A percentile compares a stretch with the other conserved stretches of the same genome.
Evolutionary conservation across 352 stramenopile genomes (phyloP).

Genomic region (Globisporangium yorkense): DNA sequence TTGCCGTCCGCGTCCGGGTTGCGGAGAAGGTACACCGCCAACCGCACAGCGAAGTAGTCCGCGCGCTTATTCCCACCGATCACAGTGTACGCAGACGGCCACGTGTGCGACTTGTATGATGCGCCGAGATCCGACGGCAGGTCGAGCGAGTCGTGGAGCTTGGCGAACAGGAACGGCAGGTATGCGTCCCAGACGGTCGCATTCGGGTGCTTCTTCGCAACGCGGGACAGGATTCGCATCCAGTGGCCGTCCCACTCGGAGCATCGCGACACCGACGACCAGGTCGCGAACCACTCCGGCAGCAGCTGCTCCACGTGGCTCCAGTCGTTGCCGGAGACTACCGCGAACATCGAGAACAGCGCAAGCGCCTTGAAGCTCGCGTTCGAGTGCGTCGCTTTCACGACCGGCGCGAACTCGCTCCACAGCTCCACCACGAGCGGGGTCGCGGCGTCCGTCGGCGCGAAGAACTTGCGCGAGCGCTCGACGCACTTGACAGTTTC

Average conservation of each 20-base stretch:
- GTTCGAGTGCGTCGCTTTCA: slow-evolving; percentile 42
- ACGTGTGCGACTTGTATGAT: slow-evolving; percentile 57
- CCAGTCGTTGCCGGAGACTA: slow-evolving; percentile 12
- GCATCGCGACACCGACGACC: slow-evolving; percentile 44
- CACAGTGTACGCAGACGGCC: slow-evolving; percentile 37
- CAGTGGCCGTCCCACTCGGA: slow-evolving; percentile 66
- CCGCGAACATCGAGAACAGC: slow-evolving; percentile 54
- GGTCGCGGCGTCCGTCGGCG: slow-evolving; percentile 13
- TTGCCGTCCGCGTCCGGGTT: slow-evolving; percentile 13
- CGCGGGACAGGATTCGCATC: slow-evolving; percentile 66
- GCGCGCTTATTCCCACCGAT: slow-evolving; percentile 53
- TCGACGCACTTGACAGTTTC: slow-evolving; percentile 45
- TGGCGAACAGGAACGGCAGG: slow-evolving; percentile 58
- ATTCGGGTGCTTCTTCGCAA: slow-evolving; percentile 41
- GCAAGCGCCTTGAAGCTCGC: slow-evolving; percentile 54
- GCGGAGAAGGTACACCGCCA: slow-evolving; percentile 48
- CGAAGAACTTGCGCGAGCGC: slow-evolving; percentile 44
- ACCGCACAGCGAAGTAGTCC: slow-evolving; percentile 43
- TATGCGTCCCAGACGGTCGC: slow-evolving; percentile 23
- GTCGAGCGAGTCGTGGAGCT: slow-evolving; percentile 52
- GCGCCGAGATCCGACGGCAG: slow-evolving; percentile 62
- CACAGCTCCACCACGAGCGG: slow-evolving; percentile 46
- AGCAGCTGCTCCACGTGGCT: slow-evolving; percentile 22
- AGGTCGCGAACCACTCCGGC: slow-evolving; percentile 50
- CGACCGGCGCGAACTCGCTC: slow-evolving; percentile 28